These are phyloP conservation scores for Neoscytalidium dimidiatum DNA, from an alignment of 2,329 filamentous ascomycete species.

Conservation along the genomic window DNA sequence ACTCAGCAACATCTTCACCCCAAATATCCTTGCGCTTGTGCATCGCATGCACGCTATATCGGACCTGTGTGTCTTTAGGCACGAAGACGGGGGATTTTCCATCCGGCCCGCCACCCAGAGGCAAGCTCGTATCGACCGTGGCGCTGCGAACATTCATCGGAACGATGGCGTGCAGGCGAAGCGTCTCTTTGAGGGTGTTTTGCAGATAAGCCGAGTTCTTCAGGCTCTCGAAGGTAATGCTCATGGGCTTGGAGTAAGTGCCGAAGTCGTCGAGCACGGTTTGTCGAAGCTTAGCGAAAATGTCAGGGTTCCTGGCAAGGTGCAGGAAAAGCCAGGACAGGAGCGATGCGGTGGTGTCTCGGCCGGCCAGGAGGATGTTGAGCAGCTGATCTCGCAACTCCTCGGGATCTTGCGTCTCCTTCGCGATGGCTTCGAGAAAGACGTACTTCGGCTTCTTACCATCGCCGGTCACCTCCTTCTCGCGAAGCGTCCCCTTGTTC, in stretches of 20 bases:
- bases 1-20: conserved; percentile 51
- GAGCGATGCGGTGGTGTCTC: conserved; percentile 42
- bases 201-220: conserved; percentile 60
- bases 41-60: conserved; percentile 50
- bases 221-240: conserved; percentile 46
- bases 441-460: conserved; percentile 34
- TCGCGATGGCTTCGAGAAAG: conserved; percentile 49
- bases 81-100: conserved; percentile 53
- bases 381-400: conserved; percentile 47
- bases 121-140: conserved; percentile 52
- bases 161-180: conserved; percentile 58
- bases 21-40: conserved; percentile 53
- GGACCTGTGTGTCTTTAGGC: conserved; percentile 48
- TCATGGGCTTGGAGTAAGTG: conserved; percentile 30
- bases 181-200: conserved; percentile 60
- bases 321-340: conserved; percentile 43
- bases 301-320: conserved; percentile 41
- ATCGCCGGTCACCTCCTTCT: conserved; percentile 27
- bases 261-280: conserved; percentile 42
- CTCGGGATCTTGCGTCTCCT: conserved; percentile 46
- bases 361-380: conserved; percentile 46
- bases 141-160: conserved; percentile 55
- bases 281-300: conserved; percentile 37
- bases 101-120: conserved; percentile 52
- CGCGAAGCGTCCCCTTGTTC: conserved; percentile 36